Conservation (phyloP, 192 early-diverging fungal genomes). For the Backusella sp. region DNA sequence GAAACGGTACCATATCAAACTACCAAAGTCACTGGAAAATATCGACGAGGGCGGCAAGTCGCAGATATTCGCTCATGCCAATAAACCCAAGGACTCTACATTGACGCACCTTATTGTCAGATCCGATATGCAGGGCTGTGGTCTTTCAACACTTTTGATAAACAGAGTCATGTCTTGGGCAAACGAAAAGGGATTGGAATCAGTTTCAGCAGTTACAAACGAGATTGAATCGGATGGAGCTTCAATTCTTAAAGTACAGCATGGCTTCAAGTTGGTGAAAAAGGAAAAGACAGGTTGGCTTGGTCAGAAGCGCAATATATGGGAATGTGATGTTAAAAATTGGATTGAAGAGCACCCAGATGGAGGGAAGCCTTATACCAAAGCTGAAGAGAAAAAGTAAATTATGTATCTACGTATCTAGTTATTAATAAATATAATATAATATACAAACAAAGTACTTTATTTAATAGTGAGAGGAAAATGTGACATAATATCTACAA, state of each 20-base stretch:
- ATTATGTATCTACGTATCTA: not conserved
- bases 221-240: conserved; percentile 27
- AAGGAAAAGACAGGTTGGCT: conserved; percentile 24
- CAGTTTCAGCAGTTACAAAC: conserved; percentile 26
- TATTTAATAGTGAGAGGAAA: not conserved
- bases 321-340: conserved; percentile 20
- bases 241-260: conserved; percentile 18
- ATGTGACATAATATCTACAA: not conserved
- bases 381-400: not conserved
- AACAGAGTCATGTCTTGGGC: conserved; percentile 29
- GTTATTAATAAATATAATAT: not conserved
- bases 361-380: not conserved
- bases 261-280: conserved; percentile 25
- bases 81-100: conserved; percentile 9
- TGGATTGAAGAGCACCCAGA: conserved; percentile 19
- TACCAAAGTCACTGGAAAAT: not conserved
- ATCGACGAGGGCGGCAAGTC: not conserved
- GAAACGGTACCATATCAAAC: conserved; percentile 7
- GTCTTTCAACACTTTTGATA: conserved; percentile 30
- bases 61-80: conserved; percentile 5
- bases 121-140: conserved; percentile 24
- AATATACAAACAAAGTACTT: not conserved
- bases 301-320: conserved; percentile 20
- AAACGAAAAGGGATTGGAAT: conserved; percentile 18
- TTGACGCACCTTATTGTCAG: conserved; percentile 15